Base-by-base conservation (phyloP, 2,329 filamentous ascomycete species). In the Coniochaeta ligniaria region DNA sequence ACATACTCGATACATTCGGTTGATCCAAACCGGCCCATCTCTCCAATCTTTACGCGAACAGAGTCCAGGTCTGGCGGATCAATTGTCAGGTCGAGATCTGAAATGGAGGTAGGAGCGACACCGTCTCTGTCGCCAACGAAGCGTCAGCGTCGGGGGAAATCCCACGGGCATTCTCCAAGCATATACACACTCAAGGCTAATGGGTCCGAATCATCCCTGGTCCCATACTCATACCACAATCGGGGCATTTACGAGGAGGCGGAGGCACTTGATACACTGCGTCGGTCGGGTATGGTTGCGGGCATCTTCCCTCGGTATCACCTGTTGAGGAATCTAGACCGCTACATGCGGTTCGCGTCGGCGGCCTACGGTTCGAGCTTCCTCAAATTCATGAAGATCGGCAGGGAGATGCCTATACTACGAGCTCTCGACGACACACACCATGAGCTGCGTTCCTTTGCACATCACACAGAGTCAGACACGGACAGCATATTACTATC, bases 281-380 rank as follows among this genome's bases (percentile, higher is more conserved):
- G 80, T 1, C 74, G 74, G 33, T 82, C 81, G 1, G 85, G 85
- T 0, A 77, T 75, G 55, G 76, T 87, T 1, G 78, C 82, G 36
- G 83, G 83, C 1, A 78, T 84, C 57, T 88, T 88, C 58, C 86
- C 86, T 0, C 72, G 76, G 5, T 79, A 79, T 35, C 85, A 87
- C 64, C 74, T 89, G 8, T 74, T 88, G 11, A 77, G 80, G 35
- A 89, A 87, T 66, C 83, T 88, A 26, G 82, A 81, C 2, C 78
- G 86, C 38, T 89, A 87, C 63, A 86, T 88, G 75, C 80, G 83
- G 3, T 89, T 87, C 66, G 85, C 86, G 1, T 88, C 86, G 1
- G 86, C 86, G 0, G 84, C 84, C 0, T 89, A 89, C 60, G 86
- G 86, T 0, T 84, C 83, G 0, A 80, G 80, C 54, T 88, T 89